Conservation (phyloP, 306 rosid genomes). For the Quercus suber region DNA sequence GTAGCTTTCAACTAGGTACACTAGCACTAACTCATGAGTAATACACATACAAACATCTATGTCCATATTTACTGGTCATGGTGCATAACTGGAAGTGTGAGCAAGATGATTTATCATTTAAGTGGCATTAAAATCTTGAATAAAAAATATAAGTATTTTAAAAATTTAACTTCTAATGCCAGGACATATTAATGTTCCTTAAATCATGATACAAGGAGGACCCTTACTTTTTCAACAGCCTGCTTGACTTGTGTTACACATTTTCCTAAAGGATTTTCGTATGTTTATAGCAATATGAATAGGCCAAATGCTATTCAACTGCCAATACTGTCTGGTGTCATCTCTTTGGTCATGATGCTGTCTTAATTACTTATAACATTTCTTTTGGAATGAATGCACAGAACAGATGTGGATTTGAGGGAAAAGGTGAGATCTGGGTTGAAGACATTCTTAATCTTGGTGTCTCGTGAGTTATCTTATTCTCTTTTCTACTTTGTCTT, state of each 20-base stretch:
- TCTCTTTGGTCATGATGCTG: conserved; percentile 8
- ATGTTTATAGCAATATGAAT: neutral
- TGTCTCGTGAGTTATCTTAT: conserved; percentile 68
- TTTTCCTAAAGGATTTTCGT: neutral
- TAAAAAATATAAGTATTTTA: neutral
- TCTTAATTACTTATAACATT: conserved; percentile 11
- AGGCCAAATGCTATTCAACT: neutral
- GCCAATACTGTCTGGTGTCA: conserved; percentile 8
- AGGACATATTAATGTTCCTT: neutral
- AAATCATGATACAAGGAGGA: neutral
- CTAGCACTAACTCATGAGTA: neutral
- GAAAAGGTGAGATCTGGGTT: conserved; percentile 92
- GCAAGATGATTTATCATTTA: neutral
- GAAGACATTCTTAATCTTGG: conserved; percentile 91
- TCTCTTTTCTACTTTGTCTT: neutral
- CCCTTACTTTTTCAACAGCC: neutral
- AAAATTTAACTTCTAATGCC: neutral
- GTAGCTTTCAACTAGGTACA: neutral
- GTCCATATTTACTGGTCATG: neutral
- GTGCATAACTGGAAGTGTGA: neutral
- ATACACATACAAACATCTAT: neutral
- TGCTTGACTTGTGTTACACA: neutral
- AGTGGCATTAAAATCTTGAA: neutral
- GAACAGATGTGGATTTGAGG: conserved; percentile 97
- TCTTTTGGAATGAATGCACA: conserved; percentile 34